Percentiles rank a stretch among this genome's conserved stretches.
phyloP scores from a whole-genome alignment of 2,329 filamentous ascomycete genomes.

The Colletotrichum simmondsii region DNA sequence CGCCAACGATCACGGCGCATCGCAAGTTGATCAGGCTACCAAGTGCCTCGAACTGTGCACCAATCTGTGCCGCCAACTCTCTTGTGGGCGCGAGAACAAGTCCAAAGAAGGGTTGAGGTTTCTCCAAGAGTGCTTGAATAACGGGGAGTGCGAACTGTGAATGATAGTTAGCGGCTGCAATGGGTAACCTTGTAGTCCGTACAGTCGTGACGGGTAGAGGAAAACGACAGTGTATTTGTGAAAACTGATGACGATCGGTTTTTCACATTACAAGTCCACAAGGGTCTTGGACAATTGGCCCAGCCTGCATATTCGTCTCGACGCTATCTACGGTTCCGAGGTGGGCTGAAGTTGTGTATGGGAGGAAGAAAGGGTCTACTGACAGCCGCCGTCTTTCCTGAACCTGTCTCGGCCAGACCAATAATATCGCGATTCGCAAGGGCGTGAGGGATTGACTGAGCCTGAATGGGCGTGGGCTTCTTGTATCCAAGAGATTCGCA shows the following conservation, averaged over 20 bases:
- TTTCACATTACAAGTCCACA: background rate
- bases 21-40: conserved; percentile 89
- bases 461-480: conserved; percentile 88
- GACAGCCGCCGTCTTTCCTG: conserved; percentile 88
- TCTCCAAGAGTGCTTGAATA: conserved; percentile 88
- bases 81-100: conserved; percentile 92
- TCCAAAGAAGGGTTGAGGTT: conserved; percentile 87
- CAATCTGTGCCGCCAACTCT: conserved; percentile 93
- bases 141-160: conserved; percentile 86
- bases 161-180: background rate
- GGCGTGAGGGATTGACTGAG: conserved; percentile 83
- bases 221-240: background rate
- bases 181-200: background rate
- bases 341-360: background rate
- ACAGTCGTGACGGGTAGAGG: background rate
- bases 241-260: background rate
- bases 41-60: conserved; percentile 86
- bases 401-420: conserved; percentile 93
- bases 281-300: background rate
- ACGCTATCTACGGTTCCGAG: background rate
- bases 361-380: background rate
- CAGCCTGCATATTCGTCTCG: background rate
- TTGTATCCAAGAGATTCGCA: conserved; percentile 87
- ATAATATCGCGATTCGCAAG: conserved; percentile 88
- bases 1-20: conserved; percentile 88